These are phyloP conservation scores for Yamadazyma tumulicola DNA, from an alignment of 805 yeast genomes.

Conservation along the genomic window DNA sequence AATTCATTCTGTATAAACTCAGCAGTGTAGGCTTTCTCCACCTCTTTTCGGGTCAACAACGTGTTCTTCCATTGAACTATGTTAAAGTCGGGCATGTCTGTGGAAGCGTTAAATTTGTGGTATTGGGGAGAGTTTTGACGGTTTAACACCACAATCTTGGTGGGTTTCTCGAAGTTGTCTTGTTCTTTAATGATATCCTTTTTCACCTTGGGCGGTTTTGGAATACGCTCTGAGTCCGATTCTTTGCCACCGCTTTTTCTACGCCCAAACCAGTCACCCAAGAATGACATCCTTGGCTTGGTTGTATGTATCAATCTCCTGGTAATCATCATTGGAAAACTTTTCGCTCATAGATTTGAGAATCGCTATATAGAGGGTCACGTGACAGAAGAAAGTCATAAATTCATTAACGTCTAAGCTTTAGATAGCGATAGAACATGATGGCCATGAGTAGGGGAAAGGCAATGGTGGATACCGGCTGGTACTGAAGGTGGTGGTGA, in stretches of 20 bases:
- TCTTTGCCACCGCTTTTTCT: slow-evolving; percentile 15
- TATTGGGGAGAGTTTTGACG: slow-evolving; percentile 32
- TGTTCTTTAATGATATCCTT: slow-evolving; percentile 34
- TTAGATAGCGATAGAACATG: too few species aligned
- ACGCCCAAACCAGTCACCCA: slow-evolving; percentile 33
- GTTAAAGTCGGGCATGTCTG: slow-evolving; percentile 34
- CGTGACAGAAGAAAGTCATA: too few species aligned
- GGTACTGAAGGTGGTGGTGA: background rate
- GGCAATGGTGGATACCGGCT: background rate
- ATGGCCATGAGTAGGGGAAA: too few species aligned
- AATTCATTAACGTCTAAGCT: too few species aligned
- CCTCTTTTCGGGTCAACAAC: slow-evolving; percentile 18
- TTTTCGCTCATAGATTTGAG: background rate
- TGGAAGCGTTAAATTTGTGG: slow-evolving; percentile 21
- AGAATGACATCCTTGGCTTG: slow-evolving; percentile 17
- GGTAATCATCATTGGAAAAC: too few species aligned
- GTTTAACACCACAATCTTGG: slow-evolving; percentile 34
- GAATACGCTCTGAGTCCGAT: background rate
- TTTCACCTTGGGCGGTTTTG: slow-evolving; percentile 15
- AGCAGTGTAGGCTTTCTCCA: slow-evolving; percentile 25
- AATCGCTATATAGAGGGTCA: background rate
- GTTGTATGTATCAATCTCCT: slow-evolving; percentile 12
- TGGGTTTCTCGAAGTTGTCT: slow-evolving; percentile 34
- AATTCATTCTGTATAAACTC: slow-evolving; percentile 23
- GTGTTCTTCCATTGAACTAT: slow-evolving; percentile 35